Conservation (phyloP, 768 basidiomycete species). For the Hirschioporus abietinus region DNA sequence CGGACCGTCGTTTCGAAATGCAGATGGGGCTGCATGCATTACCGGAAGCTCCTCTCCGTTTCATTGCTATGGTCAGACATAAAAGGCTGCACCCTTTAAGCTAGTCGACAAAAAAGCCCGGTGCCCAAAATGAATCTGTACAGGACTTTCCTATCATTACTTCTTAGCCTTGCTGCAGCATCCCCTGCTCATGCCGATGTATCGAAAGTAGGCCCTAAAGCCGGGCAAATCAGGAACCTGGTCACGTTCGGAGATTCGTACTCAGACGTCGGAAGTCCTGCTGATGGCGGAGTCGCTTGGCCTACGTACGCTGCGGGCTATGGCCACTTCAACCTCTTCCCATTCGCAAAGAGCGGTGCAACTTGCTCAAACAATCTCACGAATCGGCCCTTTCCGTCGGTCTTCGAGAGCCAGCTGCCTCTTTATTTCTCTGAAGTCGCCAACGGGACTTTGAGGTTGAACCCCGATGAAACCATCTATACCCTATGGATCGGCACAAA, state of each 20-base stretch:
- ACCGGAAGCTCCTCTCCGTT: background rate
- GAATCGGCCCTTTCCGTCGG: conserved; percentile 48
- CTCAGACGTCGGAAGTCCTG: conserved; percentile 16
- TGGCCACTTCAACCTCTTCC: conserved; percentile 45
- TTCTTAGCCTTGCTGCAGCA: background rate
- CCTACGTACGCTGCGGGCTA: conserved; percentile 56
- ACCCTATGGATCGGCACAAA: conserved; percentile 66
- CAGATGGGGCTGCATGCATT: background rate
- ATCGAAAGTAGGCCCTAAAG: background rate
- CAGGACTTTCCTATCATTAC: background rate
- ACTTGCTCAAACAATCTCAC: conserved; percentile 64
- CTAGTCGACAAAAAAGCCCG: background rate
- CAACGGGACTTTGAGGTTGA: conserved; percentile 36
- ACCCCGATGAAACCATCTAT: conserved; percentile 47
- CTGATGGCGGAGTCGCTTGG: conserved; percentile 47
- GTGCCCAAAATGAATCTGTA: background rate
- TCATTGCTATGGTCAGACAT: background rate
- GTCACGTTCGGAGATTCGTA: conserved; percentile 19
- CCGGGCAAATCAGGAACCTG: conserved; percentile 14
- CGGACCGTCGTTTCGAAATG: background rate
- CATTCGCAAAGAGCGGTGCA: conserved; percentile 58
- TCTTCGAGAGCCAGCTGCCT: conserved; percentile 56
- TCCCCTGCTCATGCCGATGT: background rate
- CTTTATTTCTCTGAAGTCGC: conserved; percentile 38
- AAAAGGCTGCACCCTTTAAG: background rate